Percentiles rank a stretch among this genome's conserved stretches.
phyloP scores from a whole-genome alignment of 768 basidiomycete species.

The Trametes maxima region DNA sequence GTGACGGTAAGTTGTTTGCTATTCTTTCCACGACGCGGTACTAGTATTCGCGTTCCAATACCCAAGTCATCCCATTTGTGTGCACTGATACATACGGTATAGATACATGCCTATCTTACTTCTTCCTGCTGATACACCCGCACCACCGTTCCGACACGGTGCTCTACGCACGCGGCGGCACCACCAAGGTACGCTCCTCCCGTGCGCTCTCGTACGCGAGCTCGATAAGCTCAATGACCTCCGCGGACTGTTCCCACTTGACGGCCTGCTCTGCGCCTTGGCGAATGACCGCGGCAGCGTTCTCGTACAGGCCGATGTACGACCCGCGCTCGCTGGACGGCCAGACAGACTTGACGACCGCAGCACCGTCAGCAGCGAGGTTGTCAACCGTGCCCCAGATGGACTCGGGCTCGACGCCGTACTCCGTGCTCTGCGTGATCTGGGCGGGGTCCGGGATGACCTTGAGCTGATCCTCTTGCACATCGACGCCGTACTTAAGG shows the following conservation, averaged over 20 bases:
- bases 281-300: conserved; percentile 65
- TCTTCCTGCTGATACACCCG: background rate
- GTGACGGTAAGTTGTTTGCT: no score
- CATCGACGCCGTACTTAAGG: conserved; percentile 75
- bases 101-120: conserved; percentile 3
- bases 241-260: conserved; percentile 73
- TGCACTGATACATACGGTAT: conserved; percentile 2
- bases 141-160: background rate
- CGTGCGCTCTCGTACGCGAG: conserved; percentile 66
- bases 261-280: conserved; percentile 55
- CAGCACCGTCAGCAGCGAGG: conserved; percentile 47
- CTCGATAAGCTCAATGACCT: conserved; percentile 78
- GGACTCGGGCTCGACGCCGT: conserved; percentile 64
- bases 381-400: conserved; percentile 67
- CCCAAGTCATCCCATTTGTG: background rate
- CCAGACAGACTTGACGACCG: conserved; percentile 47
- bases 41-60: no score
- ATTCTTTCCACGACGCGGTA: no score
- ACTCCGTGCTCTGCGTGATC: conserved; percentile 45
- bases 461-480: conserved; percentile 79
- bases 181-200: conserved; percentile 53
- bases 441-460: conserved; percentile 48
- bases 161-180: conserved; percentile 26
- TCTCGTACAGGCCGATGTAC: conserved; percentile 64
- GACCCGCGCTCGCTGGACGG: conserved; percentile 58